Conservation (phyloP, 495 filamentous ascomycete species). For the Penicillium verhagenii region DNA sequence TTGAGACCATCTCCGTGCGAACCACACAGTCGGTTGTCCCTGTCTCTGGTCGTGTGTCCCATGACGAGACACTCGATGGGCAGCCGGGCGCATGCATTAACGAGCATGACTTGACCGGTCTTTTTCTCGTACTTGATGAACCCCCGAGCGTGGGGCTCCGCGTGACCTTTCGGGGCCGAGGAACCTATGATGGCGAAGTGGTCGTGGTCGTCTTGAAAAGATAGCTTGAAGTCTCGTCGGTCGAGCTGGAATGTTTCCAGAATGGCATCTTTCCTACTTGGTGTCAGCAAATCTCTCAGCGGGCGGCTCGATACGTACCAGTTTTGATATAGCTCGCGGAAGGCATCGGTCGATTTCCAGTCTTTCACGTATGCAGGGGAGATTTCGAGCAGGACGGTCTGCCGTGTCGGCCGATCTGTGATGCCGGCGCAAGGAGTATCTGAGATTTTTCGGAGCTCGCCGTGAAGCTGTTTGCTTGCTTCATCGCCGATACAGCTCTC, state of each 20-base stretch:
- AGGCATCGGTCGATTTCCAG: background rate
- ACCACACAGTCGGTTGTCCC: conserved; percentile 11
- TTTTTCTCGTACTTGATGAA: conserved; percentile 17
- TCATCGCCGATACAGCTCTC: too few relatives aligned
- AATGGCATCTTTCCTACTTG: background rate
- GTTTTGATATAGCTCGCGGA: background rate
- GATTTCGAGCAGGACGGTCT: background rate
- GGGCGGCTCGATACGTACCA: background rate
- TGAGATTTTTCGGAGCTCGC: too few relatives aligned
- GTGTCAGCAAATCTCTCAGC: background rate
- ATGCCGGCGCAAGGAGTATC: too few relatives aligned
- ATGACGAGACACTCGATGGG: conserved; percentile 6
- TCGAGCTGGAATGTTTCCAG: background rate
- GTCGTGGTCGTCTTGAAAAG: background rate
- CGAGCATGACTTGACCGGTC: conserved; percentile 4
- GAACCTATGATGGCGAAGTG: background rate
- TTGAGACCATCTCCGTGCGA: conserved; percentile 31
- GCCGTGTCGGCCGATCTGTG: too few relatives aligned
- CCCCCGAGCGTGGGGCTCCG: background rate
- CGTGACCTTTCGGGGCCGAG: background rate
- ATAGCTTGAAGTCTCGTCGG: background rate
- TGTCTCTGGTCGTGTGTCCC: conserved; percentile 2
- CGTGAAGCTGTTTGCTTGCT: too few relatives aligned
- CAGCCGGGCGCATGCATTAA: conserved; percentile 9
- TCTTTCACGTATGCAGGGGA: background rate